Percentiles rank a stretch among this genome's conserved stretches.
These are phyloP conservation scores for Candida insectorum DNA, from an alignment of 805 yeast genomes.

Conservation along the genomic window DNA sequence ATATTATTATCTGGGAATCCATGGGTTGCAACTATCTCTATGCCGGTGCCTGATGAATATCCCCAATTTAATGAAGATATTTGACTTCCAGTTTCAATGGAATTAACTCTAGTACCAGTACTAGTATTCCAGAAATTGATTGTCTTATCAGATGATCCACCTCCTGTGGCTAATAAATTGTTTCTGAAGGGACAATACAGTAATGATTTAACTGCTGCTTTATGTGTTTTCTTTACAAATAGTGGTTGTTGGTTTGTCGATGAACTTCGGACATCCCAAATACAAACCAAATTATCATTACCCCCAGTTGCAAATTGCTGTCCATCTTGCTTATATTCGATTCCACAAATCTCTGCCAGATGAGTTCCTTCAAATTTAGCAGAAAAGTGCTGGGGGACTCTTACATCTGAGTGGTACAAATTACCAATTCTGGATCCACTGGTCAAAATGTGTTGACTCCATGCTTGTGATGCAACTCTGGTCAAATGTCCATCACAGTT, in stretches of 20 bases:
- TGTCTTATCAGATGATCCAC: slow-evolving; percentile 86
- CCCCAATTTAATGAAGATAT: slow-evolving; percentile 96
- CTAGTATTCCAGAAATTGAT: slow-evolving; percentile 95
- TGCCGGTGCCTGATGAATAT: slow-evolving; percentile 62
- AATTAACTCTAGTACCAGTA: slow-evolving; percentile 80
- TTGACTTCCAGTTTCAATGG: slow-evolving; percentile 90
- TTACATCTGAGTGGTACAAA: slow-evolving; percentile 84
- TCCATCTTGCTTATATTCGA: slow-evolving; percentile 83
- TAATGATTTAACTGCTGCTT: slow-evolving; percentile 92
- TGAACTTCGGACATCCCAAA: slow-evolving; percentile 78
- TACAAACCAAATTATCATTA: slow-evolving; percentile 86
- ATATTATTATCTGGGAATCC: slow-evolving; percentile 89
- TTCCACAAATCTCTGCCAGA: slow-evolving; percentile 88
- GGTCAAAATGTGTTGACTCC: slow-evolving; percentile 79
- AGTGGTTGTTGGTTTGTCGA: slow-evolving; percentile 44
- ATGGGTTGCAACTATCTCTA: slow-evolving; percentile 88
- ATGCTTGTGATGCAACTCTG: slow-evolving; percentile 77
- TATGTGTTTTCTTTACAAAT: slow-evolving; percentile 74
- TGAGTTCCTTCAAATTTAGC: slow-evolving; percentile 53
- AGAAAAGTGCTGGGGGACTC: slow-evolving; percentile 74
- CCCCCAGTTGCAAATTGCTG: slow-evolving; percentile 87
- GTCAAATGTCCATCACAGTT: slow-evolving; percentile 58
- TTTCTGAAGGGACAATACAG: slow-evolving; percentile 91
- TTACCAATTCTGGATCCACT: slow-evolving; percentile 88
- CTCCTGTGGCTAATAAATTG: slow-evolving; percentile 90